These are phyloP conservation scores for Clavispora santaluciae DNA, from an alignment of 805 yeast genomes.

Conservation along the genomic window DNA sequence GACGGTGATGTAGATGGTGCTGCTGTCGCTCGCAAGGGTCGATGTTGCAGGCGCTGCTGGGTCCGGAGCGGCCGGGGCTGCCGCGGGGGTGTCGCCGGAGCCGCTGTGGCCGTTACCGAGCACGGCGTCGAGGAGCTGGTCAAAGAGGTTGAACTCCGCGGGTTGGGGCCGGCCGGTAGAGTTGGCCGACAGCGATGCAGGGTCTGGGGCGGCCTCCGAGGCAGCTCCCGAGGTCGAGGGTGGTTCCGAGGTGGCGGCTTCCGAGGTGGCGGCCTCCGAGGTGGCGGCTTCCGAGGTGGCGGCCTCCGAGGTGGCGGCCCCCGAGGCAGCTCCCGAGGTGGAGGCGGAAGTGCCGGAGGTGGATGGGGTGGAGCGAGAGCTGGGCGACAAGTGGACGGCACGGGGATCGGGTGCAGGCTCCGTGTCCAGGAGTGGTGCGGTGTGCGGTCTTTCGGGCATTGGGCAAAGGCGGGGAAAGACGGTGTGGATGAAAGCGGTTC, in stretches of 20 bases:
- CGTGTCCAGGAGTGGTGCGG: neutral
- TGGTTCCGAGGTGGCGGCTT: neutral
- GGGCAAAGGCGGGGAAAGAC: neutral
- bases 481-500: neutral
- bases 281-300: neutral
- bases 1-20: constrained; percentile 40
- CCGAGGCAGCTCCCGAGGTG: neutral
- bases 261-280: neutral
- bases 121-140: constrained; percentile 11
- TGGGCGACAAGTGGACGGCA: too few relatives aligned
- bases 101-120: neutral
- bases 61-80: neutral
- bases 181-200: neutral
- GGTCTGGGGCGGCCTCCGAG: neutral
- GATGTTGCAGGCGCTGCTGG: constrained; percentile 2
- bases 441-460: neutral
- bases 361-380: neutral
- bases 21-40: constrained; percentile 6
- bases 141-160: constrained; percentile 5
- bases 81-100: neutral
- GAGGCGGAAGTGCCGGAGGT: neutral
- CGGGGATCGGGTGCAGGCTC: constrained; percentile 1
- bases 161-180: too few relatives aligned
- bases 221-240: neutral
- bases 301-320: neutral